Evolutionary conservation across 1,284 basidiomycete genomes (phyloP), one percentile per base, ranked within the genome.

Genomic region (Lentinus polychrous): DNA sequence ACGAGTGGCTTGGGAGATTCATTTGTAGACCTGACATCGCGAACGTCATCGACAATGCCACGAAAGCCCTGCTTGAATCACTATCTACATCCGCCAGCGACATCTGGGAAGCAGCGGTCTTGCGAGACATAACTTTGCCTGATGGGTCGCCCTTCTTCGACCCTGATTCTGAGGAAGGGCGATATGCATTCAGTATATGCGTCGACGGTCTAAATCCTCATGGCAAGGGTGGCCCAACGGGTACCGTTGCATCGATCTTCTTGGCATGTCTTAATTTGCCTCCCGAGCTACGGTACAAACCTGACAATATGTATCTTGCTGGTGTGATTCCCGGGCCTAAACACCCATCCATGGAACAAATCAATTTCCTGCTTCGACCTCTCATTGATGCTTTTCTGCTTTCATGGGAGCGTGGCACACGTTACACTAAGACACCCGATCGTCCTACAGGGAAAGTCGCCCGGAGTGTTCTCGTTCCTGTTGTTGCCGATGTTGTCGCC

Each of bases 141-240:
- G 7, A 53, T 57, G 36, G 51, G 48, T 3, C 32, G 8, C 24
- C 42, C 22, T 15, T 8, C n/a, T n/a, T n/a, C n/a, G n/a, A n/a
- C n/a, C n/a, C n/a, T n/a, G n/a, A n/a, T n/a, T n/a, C n/a, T n/a
- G n/a, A n/a, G 14, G 42, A 33, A 6, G 31, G 31, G 4, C 20
- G 42, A 32, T 33, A n/a, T 3, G 51, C 59, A 2, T 63, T 63
- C 51, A 54, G 51, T n/a, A 49, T 62, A 1, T 60, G 52, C 48
- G 43, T 64, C 3, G 62, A 65, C 43, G 58, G 57, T 53, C 62
- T 62, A 50, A 62, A 64, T 48, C 62, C 63, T 3, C 55, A 41
- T 40, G 52, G 53, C 2, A 63, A 62, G 54, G 57, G 56, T 0
- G 60, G 61, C 0, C 61, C 59, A 39, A 38, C 22, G 0, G 53